A percentile compares a stretch with the other conserved stretches of the same genome.
Conservation (phyloP, 345 rosid species). For the Eucalyptus decipiens region DNA sequence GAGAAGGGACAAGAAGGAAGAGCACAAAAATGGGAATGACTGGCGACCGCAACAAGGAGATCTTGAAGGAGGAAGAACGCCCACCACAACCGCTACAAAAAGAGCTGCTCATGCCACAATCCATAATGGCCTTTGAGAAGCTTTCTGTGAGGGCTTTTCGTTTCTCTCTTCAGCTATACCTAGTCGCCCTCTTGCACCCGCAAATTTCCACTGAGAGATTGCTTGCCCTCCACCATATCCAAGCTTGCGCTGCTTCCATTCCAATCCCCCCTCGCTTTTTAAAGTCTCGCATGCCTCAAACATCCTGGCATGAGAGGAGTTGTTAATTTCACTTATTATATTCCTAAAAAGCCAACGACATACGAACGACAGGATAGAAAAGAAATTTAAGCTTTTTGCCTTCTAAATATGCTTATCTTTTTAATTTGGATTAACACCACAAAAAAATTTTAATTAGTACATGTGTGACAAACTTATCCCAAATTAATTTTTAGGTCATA, state of each 20-base stretch:
- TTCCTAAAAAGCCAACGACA: not conserved
- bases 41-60: not conserved
- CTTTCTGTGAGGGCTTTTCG: too few relatives aligned
- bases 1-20: conserved; percentile 33
- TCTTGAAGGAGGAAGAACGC: not conserved
- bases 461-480: too few relatives aligned
- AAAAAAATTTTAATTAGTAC: too few relatives aligned
- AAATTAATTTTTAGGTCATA: too few relatives aligned
- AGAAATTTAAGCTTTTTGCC: too few relatives aligned
- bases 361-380: too few relatives aligned
- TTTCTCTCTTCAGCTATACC: too few relatives aligned
- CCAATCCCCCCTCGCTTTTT: not conserved
- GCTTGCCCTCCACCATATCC: conserved; percentile 17
- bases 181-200: too few relatives aligned
- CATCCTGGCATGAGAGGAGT: not conserved
- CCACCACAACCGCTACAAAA: not conserved
- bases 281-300: not conserved
- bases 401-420: not conserved
- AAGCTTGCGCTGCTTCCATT: too few relatives aligned
- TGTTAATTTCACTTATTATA: not conserved
- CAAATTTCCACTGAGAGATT: not conserved
- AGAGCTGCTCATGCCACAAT: not conserved
- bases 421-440: too few relatives aligned
- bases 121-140: too few relatives aligned
- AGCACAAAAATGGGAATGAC: conserved; percentile 20